Evolutionary conservation across 202 grass and related monocot genomes (phyloP).

Genomic region (Cymbopogon flexuosus): DNA sequence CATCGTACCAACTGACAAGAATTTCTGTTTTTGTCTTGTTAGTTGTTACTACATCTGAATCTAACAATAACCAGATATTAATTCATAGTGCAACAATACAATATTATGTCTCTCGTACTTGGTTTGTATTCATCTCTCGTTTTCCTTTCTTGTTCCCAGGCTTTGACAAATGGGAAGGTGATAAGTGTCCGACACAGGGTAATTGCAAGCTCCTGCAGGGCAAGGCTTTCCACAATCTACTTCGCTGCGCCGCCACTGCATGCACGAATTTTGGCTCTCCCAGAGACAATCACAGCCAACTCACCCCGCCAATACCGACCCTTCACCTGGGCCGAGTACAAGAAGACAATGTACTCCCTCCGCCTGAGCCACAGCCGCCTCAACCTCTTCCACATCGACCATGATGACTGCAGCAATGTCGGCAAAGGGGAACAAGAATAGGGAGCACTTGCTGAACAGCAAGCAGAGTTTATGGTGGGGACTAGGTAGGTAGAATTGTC

Average conservation of each 20-base stretch:
- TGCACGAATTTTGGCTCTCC: constrained; percentile 55
- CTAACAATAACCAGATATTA: neutral
- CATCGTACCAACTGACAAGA: constrained; percentile 6
- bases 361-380: constrained; percentile 85
- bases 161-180: constrained; percentile 82
- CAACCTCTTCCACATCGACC: constrained; percentile 51
- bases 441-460: constrained; percentile 7
- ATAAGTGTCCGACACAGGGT: constrained; percentile 80
- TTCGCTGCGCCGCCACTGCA: constrained; percentile 66
- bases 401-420: neutral
- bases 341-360: constrained; percentile 88
- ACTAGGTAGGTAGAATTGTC: constrained; percentile 33
- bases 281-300: constrained; percentile 49
- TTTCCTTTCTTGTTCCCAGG: constrained; percentile 41
- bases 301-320: constrained; percentile 44
- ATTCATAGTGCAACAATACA: neutral
- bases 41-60: neutral
- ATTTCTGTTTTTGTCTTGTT: neutral
- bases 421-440: constrained; percentile 27
- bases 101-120: neutral
- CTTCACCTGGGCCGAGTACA: constrained; percentile 97
- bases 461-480: constrained; percentile 29
- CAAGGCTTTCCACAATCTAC: constrained; percentile 85
- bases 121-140: neutral
- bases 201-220: constrained; percentile 59